Percentiles rank a stretch among this genome's conserved stretches.
Conservation (phyloP, 2,329 filamentous ascomycete species). For the Dothidotthia symphoricarpi region DNA sequence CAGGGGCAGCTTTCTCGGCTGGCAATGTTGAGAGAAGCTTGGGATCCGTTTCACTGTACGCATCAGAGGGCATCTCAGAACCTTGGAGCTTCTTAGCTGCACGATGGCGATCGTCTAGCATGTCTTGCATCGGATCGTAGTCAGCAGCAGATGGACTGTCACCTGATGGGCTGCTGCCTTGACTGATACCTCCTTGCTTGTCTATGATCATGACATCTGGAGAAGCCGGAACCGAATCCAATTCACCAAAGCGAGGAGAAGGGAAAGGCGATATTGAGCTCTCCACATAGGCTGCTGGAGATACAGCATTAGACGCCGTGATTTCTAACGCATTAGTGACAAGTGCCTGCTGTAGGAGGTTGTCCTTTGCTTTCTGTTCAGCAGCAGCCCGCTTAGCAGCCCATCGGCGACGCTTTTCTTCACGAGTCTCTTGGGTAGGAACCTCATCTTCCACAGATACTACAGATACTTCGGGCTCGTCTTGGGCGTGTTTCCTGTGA, state of each 20-base stretch:
- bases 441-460: constrained; percentile 25
- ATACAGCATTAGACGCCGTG: constrained; percentile 54
- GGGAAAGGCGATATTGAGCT: constrained; percentile 37
- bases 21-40: constrained; percentile 54
- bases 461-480: constrained; percentile 20
- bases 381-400: constrained; percentile 34
- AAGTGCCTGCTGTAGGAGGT: constrained; percentile 70
- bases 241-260: constrained; percentile 41
- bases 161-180: constrained; percentile 30
- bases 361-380: constrained; percentile 54
- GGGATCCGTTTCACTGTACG: constrained; percentile 59
- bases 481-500: constrained; percentile 15
- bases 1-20: constrained; percentile 34
- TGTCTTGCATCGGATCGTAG: constrained; percentile 85
- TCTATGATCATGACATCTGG: constrained; percentile 43
- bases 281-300: constrained; percentile 32
- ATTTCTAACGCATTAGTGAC: constrained; percentile 58
- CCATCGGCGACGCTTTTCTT: constrained; percentile 36
- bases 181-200: constrained; percentile 43
- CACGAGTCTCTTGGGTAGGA: constrained; percentile 32
- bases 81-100: constrained; percentile 58
- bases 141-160: constrained; percentile 89
- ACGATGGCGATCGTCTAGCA: constrained; percentile 76
- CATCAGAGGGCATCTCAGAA: constrained; percentile 45
- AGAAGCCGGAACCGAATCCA: constrained; percentile 41